Evolutionary conservation across 768 basidiomycete genomes (phyloP).

Genomic region (Pisolithus orientalis): DNA sequence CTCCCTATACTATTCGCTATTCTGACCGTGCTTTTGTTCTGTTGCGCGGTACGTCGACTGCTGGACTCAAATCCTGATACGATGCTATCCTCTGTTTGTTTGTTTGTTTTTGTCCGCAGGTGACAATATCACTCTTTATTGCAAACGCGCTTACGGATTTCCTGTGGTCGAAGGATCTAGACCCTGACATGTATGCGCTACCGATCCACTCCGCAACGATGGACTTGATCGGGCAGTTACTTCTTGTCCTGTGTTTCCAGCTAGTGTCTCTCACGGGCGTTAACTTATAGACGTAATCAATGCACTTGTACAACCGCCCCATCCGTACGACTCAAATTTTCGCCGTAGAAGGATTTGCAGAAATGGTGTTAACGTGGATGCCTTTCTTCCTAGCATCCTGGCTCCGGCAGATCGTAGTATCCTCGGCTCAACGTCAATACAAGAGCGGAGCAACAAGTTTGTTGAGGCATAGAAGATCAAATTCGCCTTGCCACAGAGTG

Average conservation of each 20-base stretch:
- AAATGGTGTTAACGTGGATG: too few species aligned
- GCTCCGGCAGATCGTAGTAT: too few species aligned
- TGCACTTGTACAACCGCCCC: not conserved
- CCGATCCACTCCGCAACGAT: constrained; percentile 87
- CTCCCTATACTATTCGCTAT: constrained; percentile 64
- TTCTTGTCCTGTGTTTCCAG: constrained; percentile 74
- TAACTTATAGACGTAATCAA: constrained; percentile 4
- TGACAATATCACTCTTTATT: constrained; percentile 58
- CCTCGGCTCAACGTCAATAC: too few species aligned
- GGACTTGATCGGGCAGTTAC: constrained; percentile 76
- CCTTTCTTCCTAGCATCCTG: too few species aligned
- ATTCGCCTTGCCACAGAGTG: too few species aligned
- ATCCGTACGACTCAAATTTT: too few species aligned
- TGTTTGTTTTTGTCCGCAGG: constrained; percentile 40
- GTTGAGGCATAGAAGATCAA: too few species aligned
- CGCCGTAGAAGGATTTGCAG: too few species aligned
- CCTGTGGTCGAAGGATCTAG: constrained; percentile 71
- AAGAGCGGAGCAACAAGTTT: too few species aligned
- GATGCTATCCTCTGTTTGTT: not conserved
- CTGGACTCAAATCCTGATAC: not conserved
- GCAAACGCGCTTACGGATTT: constrained; percentile 64
- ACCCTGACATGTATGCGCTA: constrained; percentile 92
- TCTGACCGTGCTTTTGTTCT: constrained; percentile 66
- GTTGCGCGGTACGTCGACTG: constrained; percentile 56
- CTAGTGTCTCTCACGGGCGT: constrained; percentile 45